Conservation (phyloP, 768 basidiomycete species). For the Dentipellis fragilis region DNA sequence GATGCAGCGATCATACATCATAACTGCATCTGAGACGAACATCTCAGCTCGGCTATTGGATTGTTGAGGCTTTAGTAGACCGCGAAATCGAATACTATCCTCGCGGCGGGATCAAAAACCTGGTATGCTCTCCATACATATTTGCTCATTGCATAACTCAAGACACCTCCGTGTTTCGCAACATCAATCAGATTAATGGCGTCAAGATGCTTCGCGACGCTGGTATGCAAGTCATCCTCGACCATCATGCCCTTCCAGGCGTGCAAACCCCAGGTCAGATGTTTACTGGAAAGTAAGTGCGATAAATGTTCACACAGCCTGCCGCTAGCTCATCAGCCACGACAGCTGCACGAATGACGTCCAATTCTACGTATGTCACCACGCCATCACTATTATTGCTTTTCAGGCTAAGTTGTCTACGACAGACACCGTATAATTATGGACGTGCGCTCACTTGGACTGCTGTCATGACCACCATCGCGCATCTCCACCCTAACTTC, state of each 20-base stretch:
- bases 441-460: conserved; percentile 76
- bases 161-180: background rate
- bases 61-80: conserved; percentile 63
- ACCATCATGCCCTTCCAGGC: conserved; percentile 65
- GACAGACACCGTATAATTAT: conserved; percentile 61
- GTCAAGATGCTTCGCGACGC: conserved; percentile 48
- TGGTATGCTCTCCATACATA: conserved; percentile 32
- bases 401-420: background rate
- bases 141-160: background rate
- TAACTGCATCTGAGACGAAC: background rate
- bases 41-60: conserved; percentile 70
- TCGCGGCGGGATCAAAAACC: conserved; percentile 53
- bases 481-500: conserved; percentile 63
- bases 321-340: background rate
- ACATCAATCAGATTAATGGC: conserved; percentile 46
- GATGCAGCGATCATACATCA: background rate
- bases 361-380: conserved; percentile 56
- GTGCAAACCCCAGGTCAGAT: conserved; percentile 49
- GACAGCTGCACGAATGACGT: conserved; percentile 55
- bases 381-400: background rate
- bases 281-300: conserved; percentile 57
- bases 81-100: conserved; percentile 52
- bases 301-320: background rate
- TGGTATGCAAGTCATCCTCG: conserved; percentile 57
- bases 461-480: conserved; percentile 63